Percentiles rank a stretch among this genome's conserved stretches.
Evolutionary conservation across 257 asterid species (phyloP).

Genomic region (Fraxinus cuspidata): DNA sequence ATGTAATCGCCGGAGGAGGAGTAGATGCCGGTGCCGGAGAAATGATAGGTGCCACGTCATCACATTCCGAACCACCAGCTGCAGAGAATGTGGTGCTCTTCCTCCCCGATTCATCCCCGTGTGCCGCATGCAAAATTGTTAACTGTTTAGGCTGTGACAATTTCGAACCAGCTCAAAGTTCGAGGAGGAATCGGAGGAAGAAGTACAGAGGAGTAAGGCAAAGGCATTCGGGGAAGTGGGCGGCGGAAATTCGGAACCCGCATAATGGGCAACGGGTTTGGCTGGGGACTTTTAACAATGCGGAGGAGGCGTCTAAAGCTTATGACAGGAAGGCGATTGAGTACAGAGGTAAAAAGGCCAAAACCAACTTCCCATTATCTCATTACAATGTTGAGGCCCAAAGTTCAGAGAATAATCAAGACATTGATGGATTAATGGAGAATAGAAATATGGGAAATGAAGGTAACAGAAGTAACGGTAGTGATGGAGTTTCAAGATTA

Average conservation of each 20-base stretch:
- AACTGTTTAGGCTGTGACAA: constrained; percentile 5
- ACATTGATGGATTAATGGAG: not conserved
- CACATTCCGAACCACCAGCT: not conserved
- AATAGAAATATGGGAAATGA: too few relatives aligned
- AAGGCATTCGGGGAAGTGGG: constrained; percentile 31
- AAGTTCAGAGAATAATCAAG: not conserved
- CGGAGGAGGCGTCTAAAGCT: constrained; percentile 35
- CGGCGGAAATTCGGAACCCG: constrained; percentile 29
- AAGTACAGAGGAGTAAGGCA: constrained; percentile 26
- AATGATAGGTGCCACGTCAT: not conserved
- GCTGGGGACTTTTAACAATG: constrained; percentile 29
- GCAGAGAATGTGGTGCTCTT: not conserved
- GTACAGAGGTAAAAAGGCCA: constrained; percentile 29
- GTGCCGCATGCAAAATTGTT: not conserved
- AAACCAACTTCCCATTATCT: constrained; percentile 26
- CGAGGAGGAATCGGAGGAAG: not conserved
- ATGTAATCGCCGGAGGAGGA: constrained; percentile 21
- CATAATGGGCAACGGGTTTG: not conserved
- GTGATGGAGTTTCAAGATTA: too few relatives aligned
- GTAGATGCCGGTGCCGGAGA: not conserved
- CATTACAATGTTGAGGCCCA: constrained; percentile 14
- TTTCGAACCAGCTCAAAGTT: not conserved
- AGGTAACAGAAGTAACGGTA: too few relatives aligned
- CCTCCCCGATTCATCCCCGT: not conserved
- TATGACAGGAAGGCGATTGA: constrained; percentile 29